A percentile compares a stretch with the other conserved stretches of the same genome.
Conservation (phyloP, 352 stramenopile species). For the Pythium aristosporum region DNA sequence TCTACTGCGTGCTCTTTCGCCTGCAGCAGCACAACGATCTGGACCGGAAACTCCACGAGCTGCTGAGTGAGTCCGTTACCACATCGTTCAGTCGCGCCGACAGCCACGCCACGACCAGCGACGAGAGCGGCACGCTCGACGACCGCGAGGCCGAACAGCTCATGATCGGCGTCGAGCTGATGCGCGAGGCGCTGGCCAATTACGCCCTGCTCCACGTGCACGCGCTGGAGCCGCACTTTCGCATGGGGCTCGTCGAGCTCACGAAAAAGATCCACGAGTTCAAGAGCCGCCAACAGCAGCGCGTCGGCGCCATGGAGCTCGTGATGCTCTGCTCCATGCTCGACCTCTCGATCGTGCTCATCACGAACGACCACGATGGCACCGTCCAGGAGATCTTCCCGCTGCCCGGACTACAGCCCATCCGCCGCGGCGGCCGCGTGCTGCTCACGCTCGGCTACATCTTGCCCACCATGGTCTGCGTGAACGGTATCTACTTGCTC, state of each 20-base stretch:
- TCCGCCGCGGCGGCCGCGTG: conserved; percentile 54
- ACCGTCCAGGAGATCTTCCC: conserved; percentile 64
- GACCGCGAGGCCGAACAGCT: conserved; percentile 29
- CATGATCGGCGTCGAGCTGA: conserved; percentile 38
- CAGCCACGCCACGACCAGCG: conserved; percentile 11
- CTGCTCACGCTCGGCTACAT: conserved; percentile 71
- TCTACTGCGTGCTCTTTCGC: conserved; percentile 63
- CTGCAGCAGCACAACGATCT: conserved; percentile 75
- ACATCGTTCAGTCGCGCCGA: conserved; percentile 5
- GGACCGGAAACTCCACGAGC: conserved; percentile 65
- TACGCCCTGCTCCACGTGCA: conserved; percentile 72
- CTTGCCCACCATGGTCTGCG: conserved; percentile 60
- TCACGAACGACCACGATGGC: conserved; percentile 81
- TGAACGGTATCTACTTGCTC: conserved; percentile 72
- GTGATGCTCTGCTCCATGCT: conserved; percentile 74
- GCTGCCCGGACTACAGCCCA: conserved; percentile 41
- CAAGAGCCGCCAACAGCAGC: conserved; percentile 53
- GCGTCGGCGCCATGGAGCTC: conserved; percentile 67
- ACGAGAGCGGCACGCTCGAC: not conserved
- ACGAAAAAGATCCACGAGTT: conserved; percentile 81
- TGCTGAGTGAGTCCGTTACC: conserved; percentile 34
- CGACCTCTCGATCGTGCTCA: conserved; percentile 64
- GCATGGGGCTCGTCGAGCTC: conserved; percentile 56
- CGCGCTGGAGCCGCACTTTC: conserved; percentile 52
- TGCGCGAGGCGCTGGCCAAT: conserved; percentile 65